These are phyloP conservation scores for Epichloe festucae DNA, from an alignment of 2,329 filamentous ascomycete genomes.

Conservation along the genomic window DNA sequence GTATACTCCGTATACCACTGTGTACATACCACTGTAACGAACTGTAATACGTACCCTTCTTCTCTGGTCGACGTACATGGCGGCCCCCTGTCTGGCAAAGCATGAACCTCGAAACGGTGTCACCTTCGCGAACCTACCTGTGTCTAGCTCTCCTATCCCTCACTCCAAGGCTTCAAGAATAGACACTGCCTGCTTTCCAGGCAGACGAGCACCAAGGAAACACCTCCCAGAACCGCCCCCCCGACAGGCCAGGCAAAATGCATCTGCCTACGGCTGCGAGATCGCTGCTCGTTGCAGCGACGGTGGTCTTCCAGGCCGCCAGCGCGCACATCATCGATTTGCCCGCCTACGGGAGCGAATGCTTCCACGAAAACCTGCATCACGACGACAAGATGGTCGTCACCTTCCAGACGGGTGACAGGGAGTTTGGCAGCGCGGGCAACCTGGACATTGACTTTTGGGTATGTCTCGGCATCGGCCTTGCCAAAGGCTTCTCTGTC, in stretches of 20 bases:
- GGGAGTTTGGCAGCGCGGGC: conserved; percentile 87
- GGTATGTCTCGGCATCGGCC: conserved; percentile 43
- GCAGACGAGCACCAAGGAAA: too few species aligned
- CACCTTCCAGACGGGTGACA: conserved; percentile 93
- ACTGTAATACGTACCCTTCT: neutral
- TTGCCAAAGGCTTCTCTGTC: neutral
- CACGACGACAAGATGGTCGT: conserved; percentile 96
- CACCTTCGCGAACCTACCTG: neutral
- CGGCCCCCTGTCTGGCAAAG: neutral
- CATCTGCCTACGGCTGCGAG: conserved; percentile 25
- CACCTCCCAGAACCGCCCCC: too few species aligned
- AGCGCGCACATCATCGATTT: conserved; percentile 93
- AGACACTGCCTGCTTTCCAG: too few species aligned
- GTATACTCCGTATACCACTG: too few species aligned
- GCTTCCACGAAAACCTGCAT: conserved; percentile 90
- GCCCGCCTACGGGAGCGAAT: conserved; percentile 84
- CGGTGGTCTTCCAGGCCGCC: conserved; percentile 39
- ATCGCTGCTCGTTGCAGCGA: conserved; percentile 25
- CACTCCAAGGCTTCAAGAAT: too few species aligned
- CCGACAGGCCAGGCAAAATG: conserved; percentile 10
- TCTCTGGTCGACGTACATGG: too few species aligned
- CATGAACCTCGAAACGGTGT: conserved; percentile 1
- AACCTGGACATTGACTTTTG: conserved; percentile 97
- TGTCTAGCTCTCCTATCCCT: neutral
- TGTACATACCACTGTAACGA: neutral